Conservation (phyloP, 176 grass and related monocot species). For the Carex pumila region DNA sequence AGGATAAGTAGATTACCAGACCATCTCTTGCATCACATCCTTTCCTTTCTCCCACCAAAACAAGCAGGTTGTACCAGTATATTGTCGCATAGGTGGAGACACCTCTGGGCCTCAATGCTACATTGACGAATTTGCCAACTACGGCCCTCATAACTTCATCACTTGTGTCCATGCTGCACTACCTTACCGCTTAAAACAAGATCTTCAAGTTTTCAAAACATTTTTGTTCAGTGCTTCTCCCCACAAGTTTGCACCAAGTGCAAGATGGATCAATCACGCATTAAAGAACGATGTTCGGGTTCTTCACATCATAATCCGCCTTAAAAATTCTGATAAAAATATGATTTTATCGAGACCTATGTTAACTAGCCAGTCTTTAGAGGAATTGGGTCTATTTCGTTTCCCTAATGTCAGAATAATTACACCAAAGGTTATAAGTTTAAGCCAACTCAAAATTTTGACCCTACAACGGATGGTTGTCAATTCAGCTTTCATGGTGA, state of each 20-base stretch:
- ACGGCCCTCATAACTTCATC: neutral
- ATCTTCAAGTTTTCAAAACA: constrained; percentile 16
- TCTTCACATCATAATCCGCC: constrained; percentile 15
- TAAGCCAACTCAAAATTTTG: neutral
- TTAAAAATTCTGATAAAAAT: neutral
- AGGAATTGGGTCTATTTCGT: constrained; percentile 6
- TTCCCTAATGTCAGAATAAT: constrained; percentile 6
- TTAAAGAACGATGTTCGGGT: constrained; percentile 7
- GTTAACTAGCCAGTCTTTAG: neutral
- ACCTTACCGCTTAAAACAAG: neutral
- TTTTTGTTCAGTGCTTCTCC: constrained; percentile 6
- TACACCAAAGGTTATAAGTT: constrained; percentile 11
- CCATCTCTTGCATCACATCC: constrained; percentile 12
- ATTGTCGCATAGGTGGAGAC: constrained; percentile 17
- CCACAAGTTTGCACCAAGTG: neutral
- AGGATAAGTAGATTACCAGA: constrained; percentile 9
- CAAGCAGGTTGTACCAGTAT: constrained; percentile 6
- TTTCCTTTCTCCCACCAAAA: constrained; percentile 16
- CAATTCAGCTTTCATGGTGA: neutral
- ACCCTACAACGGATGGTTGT: constrained; percentile 10
- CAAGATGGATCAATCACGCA: constrained; percentile 14
- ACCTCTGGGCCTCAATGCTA: constrained; percentile 15
- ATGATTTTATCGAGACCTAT: constrained; percentile 5
- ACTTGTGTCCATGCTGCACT: neutral
- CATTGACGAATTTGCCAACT: neutral